Percentiles rank a stretch among this genome's conserved stretches.
phyloP scores from a whole-genome alignment of 805 yeast species.

The Candida sakaeoensis region DNA sequence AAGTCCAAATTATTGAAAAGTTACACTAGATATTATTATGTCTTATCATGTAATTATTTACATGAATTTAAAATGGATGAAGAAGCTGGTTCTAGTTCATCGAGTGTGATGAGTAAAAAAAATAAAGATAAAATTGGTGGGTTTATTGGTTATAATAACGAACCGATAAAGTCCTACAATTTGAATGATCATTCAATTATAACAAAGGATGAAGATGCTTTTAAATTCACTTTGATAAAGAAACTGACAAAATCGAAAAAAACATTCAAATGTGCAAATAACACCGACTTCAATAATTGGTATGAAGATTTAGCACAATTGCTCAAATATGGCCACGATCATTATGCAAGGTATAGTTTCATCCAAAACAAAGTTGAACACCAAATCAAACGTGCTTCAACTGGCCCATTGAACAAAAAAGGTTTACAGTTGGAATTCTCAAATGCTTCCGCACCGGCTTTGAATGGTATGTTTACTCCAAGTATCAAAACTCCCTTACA shows the following conservation, averaged over 20 bases:
- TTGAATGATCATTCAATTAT: conserved; percentile 34
- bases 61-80: conserved; percentile 40
- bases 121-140: conserved; percentile 30
- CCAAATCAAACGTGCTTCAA: conserved; percentile 11
- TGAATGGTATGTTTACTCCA: conserved; percentile 39
- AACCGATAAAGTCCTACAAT: conserved; percentile 39
- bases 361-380: conserved; percentile 27
- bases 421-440: conserved; percentile 8
- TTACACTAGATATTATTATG: conserved; percentile 33
- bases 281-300: conserved; percentile 50
- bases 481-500: conserved; percentile 30
- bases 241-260: conserved; percentile 25
- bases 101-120: conserved; percentile 2
- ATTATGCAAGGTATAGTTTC: conserved; percentile 45
- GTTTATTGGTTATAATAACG: conserved; percentile 36
- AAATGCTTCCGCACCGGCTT: conserved; percentile 14
- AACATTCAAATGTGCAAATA: conserved; percentile 44
- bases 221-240: conserved; percentile 32
- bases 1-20: conserved; percentile 40
- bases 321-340: conserved; percentile 41
- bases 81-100: conserved; percentile 8
- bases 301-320: conserved; percentile 51
- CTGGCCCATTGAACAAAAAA: conserved; percentile 2
- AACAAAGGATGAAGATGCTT: conserved; percentile 28
- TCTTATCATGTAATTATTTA: conserved; percentile 40